These are phyloP conservation scores for Bothriochloa decipiens DNA, from an alignment of 176 grass and related monocot species.

Conservation along the genomic window DNA sequence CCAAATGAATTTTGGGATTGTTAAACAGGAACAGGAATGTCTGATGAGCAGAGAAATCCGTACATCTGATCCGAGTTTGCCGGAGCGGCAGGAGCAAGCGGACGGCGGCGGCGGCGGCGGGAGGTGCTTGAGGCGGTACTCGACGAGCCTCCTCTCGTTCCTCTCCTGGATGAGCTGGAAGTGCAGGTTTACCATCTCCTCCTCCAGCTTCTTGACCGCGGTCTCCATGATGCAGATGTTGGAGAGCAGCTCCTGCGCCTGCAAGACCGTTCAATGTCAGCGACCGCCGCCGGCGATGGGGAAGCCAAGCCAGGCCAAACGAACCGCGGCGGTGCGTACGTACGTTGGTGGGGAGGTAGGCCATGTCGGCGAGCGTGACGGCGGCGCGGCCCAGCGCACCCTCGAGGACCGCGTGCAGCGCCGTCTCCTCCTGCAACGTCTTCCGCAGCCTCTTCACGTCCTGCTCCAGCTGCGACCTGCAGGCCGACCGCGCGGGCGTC, in stretches of 20 bases:
- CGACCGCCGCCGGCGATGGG: not conserved
- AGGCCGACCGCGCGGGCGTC: not conserved
- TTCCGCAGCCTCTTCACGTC: slow-evolving; percentile 70
- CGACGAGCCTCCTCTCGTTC: slow-evolving; percentile 84
- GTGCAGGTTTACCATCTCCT: slow-evolving; percentile 83
- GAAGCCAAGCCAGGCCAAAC: not conserved
- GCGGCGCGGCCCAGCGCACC: slow-evolving; percentile 77
- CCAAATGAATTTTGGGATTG: not conserved
- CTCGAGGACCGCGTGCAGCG: slow-evolving; percentile 77
- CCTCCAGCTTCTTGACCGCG: slow-evolving; percentile 69
- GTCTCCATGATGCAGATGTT: slow-evolving; percentile 71
- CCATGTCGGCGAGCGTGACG: slow-evolving; percentile 75
- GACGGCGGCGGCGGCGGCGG: not conserved
- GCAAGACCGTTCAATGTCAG: not conserved
- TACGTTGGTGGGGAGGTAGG: slow-evolving; percentile 79
- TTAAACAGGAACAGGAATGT: not conserved
- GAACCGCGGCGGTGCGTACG: not conserved
- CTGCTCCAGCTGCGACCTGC: slow-evolving; percentile 71
- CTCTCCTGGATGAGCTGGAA: slow-evolving; percentile 97
- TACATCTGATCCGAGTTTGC: slow-evolving; percentile 39
- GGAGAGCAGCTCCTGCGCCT: slow-evolving; percentile 87
- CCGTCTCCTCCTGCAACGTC: slow-evolving; percentile 77
- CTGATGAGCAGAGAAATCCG: not conserved
- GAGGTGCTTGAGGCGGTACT: slow-evolving; percentile 74
- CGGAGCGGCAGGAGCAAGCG: slow-evolving; percentile 44